Evolutionary conservation across 148 eudicot genomes (phyloP).

Genomic region (Vaccinium myrtillus): DNA sequence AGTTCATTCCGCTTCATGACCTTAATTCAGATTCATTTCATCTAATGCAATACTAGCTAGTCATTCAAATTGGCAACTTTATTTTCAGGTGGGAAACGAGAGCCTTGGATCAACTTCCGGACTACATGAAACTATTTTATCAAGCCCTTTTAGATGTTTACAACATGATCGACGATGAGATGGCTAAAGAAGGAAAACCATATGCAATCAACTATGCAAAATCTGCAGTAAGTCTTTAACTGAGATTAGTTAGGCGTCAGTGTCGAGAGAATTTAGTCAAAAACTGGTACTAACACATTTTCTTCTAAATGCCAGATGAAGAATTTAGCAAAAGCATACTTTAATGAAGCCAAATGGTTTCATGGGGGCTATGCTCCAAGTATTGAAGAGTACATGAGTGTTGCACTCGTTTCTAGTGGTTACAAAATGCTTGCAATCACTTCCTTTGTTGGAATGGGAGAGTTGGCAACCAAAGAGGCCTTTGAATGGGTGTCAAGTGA

Average conservation of each 20-base stretch:
- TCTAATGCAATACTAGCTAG: no score
- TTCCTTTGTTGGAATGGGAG: constrained; percentile 37
- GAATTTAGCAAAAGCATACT: constrained; percentile 21
- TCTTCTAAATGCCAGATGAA: constrained; percentile 22
- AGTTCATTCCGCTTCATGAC: neutral
- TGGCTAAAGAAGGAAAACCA: constrained; percentile 29
- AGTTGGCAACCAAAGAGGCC: constrained; percentile 27
- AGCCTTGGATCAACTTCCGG: constrained; percentile 36
- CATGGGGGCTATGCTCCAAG: constrained; percentile 31
- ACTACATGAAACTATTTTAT: constrained; percentile 33
- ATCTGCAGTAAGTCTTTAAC: constrained; percentile 25
- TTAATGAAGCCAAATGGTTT: constrained; percentile 43
- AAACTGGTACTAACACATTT: neutral
- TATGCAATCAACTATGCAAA: constrained; percentile 24
- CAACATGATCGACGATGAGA: constrained; percentile 34
- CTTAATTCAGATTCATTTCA: no score
- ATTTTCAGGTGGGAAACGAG: constrained; percentile 42
- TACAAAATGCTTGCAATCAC: constrained; percentile 19
- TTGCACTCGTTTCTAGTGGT: constrained; percentile 20
- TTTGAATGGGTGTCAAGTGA: constrained; percentile 40
- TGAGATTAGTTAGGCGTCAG: neutral
- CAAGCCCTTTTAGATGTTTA: constrained; percentile 30
- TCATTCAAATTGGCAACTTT: neutral
- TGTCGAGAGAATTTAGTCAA: neutral
- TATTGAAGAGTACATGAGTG: constrained; percentile 41